Percentiles rank a stretch among this genome's conserved stretches.
phyloP scores from a whole-genome alignment of 108 stramenopile genomes.

The Discostella stelligeroides region DNA sequence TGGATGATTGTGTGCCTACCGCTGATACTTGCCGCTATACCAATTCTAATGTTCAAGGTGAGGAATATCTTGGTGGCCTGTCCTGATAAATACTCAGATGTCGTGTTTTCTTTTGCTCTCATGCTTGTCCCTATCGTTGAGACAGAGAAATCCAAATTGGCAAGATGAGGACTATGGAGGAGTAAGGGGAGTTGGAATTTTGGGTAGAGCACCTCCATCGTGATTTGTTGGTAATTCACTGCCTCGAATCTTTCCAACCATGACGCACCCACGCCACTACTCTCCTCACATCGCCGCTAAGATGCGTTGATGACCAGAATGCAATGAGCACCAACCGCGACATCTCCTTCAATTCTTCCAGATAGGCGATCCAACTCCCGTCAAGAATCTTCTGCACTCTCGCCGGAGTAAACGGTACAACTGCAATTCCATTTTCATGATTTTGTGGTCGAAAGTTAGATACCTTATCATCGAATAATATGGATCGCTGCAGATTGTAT shows the following conservation, averaged over 20 bases:
- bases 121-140: no score
- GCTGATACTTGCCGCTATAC: constrained; percentile 50
- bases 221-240: neutral
- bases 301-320: constrained; percentile 33
- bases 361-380: constrained; percentile 21
- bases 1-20: constrained; percentile 70
- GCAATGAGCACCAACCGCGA: constrained; percentile 38
- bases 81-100: no score
- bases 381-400: constrained; percentile 18
- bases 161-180: constrained; percentile 67
- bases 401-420: constrained; percentile 25
- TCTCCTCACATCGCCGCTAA: constrained; percentile 40
- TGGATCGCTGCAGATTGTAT: constrained; percentile 33
- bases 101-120: no score
- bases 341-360: constrained; percentile 40
- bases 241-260: constrained; percentile 7
- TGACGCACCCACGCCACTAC: constrained; percentile 33
- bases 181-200: constrained; percentile 51
- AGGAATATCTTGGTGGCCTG: neutral
- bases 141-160: constrained; percentile 56
- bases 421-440: constrained; percentile 43
- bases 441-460: constrained; percentile 44
- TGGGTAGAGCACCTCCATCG: constrained; percentile 47
- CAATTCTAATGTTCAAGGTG: constrained; percentile 40
- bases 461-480: constrained; percentile 44